Conservation (phyloP, 192 early-diverging fungal genomes). For the Coemansia erecta region DNA sequence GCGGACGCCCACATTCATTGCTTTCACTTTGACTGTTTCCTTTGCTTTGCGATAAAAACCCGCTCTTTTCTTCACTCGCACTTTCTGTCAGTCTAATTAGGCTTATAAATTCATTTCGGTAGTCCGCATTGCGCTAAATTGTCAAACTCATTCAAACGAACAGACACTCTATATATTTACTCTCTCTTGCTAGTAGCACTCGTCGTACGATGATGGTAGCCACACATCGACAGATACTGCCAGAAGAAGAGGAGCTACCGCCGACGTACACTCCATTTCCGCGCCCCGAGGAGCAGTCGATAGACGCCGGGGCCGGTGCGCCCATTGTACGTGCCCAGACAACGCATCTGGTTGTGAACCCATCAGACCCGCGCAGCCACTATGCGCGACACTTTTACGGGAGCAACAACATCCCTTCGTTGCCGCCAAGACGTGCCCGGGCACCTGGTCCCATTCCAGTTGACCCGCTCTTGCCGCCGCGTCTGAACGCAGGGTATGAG, state of each 20-base stretch:
- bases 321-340: slow-evolving; percentile 42
- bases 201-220: slow-evolving; percentile 8
- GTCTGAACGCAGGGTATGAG: slow-evolving; percentile 31
- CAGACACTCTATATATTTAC: background rate
- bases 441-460: slow-evolving; percentile 26
- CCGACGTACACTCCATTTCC: slow-evolving; percentile 46
- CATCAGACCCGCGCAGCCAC: slow-evolving; percentile 48
- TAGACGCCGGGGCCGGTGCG: slow-evolving; percentile 48
- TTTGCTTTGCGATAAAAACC: background rate
- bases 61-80: background rate
- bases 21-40: background rate
- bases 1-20: too few species aligned
- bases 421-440: slow-evolving; percentile 18
- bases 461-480: slow-evolving; percentile 21
- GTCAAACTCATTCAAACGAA: background rate
- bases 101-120: background rate
- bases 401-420: slow-evolving; percentile 9
- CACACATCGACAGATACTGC: slow-evolving; percentile 3
- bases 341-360: slow-evolving; percentile 39
- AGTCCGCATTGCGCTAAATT: slow-evolving; percentile 1
- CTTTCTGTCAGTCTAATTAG: too few species aligned
- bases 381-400: slow-evolving; percentile 24
- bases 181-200: background rate
- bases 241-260: slow-evolving; percentile 26
- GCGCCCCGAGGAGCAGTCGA: slow-evolving; percentile 34